Conservation (phyloP, 345 rosid genomes). For the Brassica incana region DNA sequence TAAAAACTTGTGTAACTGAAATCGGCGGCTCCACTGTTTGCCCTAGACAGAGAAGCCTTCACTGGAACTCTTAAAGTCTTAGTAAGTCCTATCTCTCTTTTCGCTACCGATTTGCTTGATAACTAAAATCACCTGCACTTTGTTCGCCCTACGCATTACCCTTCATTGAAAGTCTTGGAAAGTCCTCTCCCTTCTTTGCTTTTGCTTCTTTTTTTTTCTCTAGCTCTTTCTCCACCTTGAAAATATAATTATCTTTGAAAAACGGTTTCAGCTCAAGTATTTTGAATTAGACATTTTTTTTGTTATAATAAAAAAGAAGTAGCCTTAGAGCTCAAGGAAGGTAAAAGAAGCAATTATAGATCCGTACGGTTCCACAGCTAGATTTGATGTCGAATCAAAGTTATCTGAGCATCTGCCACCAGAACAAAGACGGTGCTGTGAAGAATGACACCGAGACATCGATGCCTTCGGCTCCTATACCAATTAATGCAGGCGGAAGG, state of each 20-base stretch:
- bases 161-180: too few species aligned
- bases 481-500: slow-evolving; percentile 21
- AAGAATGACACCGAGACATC: slow-evolving; percentile 16
- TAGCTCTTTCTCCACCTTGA: background rate
- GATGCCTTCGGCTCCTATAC: slow-evolving; percentile 2
- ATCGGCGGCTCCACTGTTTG: background rate
- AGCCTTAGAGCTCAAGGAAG: slow-evolving; percentile 24
- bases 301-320: background rate
- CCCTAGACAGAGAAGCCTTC: background rate
- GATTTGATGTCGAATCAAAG: slow-evolving; percentile 38
- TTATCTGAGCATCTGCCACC: slow-evolving; percentile 39
- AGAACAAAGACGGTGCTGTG: slow-evolving; percentile 36
- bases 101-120: too few species aligned
- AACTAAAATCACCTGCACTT: background rate
- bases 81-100: too few species aligned
- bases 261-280: background rate
- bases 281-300: background rate
- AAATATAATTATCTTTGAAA: too few species aligned
- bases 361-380: slow-evolving; percentile 19
- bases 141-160: background rate
- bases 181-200: too few species aligned
- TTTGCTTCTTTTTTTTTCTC: background rate
- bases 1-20: background rate
- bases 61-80: background rate
- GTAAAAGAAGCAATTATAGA: background rate